Percentiles rank a stretch among this genome's conserved stretches.
Conservation (phyloP, 352 stramenopile genomes). For the Elongisporangium anandrum region DNA sequence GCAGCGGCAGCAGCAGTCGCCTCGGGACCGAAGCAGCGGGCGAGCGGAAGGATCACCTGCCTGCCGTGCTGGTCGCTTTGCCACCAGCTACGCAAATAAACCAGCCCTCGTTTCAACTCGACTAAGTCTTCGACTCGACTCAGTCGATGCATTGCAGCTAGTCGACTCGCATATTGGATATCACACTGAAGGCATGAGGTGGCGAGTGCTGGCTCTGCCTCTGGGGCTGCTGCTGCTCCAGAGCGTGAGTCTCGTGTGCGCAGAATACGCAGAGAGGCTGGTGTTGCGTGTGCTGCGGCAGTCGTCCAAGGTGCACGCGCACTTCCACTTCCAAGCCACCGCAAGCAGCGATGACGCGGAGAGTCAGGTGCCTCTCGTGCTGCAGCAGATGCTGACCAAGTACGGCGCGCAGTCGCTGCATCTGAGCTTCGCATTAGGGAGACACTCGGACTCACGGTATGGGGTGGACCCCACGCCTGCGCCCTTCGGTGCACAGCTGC, state of each 20-base stretch:
- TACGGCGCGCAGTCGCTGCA: constrained; percentile 65
- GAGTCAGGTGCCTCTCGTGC: constrained; percentile 20
- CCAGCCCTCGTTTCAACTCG: background rate
- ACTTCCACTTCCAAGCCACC: constrained; percentile 49
- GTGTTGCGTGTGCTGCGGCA: constrained; percentile 42
- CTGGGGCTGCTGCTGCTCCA: constrained; percentile 1
- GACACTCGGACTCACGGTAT: constrained; percentile 47
- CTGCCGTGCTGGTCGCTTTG: background rate
- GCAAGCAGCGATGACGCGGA: constrained; percentile 11
- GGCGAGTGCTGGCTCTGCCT: background rate
- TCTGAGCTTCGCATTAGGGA: constrained; percentile 63
- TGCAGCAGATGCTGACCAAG: constrained; percentile 69
- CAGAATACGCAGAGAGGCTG: constrained; percentile 45
- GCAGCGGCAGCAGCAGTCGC: background rate
- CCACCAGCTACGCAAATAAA: background rate
- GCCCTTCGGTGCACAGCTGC: constrained; percentile 60
- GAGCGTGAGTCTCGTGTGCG: constrained; percentile 2
- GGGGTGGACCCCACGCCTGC: constrained; percentile 28
- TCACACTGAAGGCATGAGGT: background rate
- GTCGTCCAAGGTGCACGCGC: constrained; percentile 41
- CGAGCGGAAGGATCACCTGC: background rate
- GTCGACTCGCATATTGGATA: background rate
- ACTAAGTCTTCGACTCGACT: background rate
- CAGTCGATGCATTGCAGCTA: background rate
- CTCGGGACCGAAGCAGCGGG: background rate